These are phyloP conservation scores for Neoboletus subvelutipes DNA, from an alignment of 768 basidiomycete species.

Conservation along the genomic window DNA sequence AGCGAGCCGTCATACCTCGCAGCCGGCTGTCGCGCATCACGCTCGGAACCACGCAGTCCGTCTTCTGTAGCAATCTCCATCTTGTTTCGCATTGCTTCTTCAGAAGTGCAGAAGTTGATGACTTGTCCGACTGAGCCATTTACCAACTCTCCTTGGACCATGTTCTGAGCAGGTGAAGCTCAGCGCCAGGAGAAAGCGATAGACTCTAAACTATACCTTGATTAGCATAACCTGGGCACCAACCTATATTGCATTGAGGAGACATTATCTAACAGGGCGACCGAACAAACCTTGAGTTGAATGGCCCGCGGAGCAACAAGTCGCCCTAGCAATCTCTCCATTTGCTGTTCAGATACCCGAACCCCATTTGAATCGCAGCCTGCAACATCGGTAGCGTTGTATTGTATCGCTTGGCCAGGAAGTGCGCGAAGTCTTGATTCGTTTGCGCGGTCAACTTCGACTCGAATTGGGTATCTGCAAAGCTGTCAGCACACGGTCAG, in stretches of 20 bases:
- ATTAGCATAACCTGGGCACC: conserved; percentile 87
- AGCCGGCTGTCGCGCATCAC: conserved; percentile 13
- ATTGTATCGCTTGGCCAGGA: conserved; percentile 37
- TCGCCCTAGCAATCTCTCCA: conserved; percentile 50
- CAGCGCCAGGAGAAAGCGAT: not conserved
- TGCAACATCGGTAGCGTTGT: conserved; percentile 44
- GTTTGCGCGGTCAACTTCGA: conserved; percentile 75
- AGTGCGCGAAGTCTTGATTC: conserved; percentile 46
- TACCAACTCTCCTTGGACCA: conserved; percentile 64
- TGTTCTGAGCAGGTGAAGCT: conserved; percentile 45
- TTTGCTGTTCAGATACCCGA: conserved; percentile 36
- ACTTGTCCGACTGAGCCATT: conserved; percentile 70
- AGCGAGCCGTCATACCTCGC: conserved; percentile 25
- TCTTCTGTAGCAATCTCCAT: conserved; percentile 40
- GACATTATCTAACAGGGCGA: not conserved
- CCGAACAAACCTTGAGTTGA: conserved; percentile 46
- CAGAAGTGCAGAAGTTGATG: conserved; percentile 42
- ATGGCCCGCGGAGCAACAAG: conserved; percentile 55
- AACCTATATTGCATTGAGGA: conserved; percentile 40
- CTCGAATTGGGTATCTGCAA: conserved; percentile 63
- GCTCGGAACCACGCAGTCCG: conserved; percentile 32
- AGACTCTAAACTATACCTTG: conserved; percentile 44
- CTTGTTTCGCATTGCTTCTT: conserved; percentile 41
- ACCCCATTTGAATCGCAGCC: conserved; percentile 46
- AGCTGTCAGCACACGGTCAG: not conserved